These are phyloP conservation scores for Parathielavia appendiculata DNA, from an alignment of 495 filamentous ascomycete genomes.

Conservation along the genomic window DNA sequence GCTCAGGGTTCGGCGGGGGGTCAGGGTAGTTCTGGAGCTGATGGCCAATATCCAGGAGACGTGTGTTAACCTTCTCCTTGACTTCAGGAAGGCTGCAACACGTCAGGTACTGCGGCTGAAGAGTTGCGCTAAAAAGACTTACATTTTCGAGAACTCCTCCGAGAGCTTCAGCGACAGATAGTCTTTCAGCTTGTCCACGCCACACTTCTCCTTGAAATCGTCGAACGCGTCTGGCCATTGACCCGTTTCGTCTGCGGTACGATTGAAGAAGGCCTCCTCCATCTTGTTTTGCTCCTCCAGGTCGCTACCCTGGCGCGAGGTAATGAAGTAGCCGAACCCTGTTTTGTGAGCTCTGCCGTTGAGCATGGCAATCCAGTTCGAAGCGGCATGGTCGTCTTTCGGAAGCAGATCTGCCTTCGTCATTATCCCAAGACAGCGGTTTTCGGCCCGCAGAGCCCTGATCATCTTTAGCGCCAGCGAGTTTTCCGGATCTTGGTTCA, in stretches of 20 bases:
- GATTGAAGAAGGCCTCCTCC: constrained; percentile 57
- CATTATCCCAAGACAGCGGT: constrained; percentile 67
- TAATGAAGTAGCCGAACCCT: constrained; percentile 62
- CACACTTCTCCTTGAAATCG: constrained; percentile 49
- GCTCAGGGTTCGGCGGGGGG: constrained; percentile 48
- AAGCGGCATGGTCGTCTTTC: constrained; percentile 33
- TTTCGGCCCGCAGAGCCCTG: constrained; percentile 49
- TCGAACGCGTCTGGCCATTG: constrained; percentile 48
- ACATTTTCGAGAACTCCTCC: constrained; percentile 52
- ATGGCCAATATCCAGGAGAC: constrained; percentile 41
- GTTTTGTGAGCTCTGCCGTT: constrained; percentile 49
- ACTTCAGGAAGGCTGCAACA: constrained; percentile 52
- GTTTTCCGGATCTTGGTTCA: constrained; percentile 67
- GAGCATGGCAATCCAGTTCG: constrained; percentile 57
- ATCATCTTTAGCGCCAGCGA: constrained; percentile 64
- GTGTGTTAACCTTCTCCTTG: constrained; percentile 50
- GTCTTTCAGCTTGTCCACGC: constrained; percentile 51
- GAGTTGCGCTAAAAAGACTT: constrained; percentile 9
- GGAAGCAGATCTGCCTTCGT: constrained; percentile 74
- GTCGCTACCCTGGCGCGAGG: constrained; percentile 43
- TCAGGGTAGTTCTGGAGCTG: constrained; percentile 52
- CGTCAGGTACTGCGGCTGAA: background rate
- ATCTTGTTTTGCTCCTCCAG: constrained; percentile 51
- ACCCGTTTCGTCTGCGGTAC: constrained; percentile 18
- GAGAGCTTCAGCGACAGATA: constrained; percentile 52